phyloP scores from a whole-genome alignment of 2,329 filamentous ascomycete species.

The Apiospora saccharicola region DNA sequence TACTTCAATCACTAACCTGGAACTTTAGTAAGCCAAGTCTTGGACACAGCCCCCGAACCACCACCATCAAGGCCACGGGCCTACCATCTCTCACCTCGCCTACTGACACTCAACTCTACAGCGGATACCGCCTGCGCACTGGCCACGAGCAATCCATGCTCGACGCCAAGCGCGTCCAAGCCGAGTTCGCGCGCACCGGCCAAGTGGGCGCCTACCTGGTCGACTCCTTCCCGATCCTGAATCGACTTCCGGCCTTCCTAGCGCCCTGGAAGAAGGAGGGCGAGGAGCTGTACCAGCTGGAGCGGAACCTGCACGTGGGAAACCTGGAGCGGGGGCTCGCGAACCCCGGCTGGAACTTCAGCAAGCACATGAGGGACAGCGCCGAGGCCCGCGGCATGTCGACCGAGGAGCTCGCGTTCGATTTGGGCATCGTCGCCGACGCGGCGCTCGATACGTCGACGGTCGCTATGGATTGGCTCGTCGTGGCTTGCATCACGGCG shows the following conservation, averaged over 20 bases:
- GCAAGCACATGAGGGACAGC: constrained; percentile 37
- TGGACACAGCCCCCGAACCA: no score
- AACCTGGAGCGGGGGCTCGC: constrained; percentile 35
- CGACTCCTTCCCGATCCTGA: constrained; percentile 51
- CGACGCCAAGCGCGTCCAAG: constrained; percentile 36
- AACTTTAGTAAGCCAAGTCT: neutral
- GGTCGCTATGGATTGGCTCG: constrained; percentile 41
- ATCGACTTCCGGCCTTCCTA: constrained; percentile 46
- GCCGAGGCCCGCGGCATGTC: constrained; percentile 35
- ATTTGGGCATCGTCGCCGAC: constrained; percentile 40
- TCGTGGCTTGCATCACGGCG: constrained; percentile 41
- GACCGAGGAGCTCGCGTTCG: constrained; percentile 42
- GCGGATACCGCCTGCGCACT: constrained; percentile 43
- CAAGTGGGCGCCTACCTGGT: constrained; percentile 47
- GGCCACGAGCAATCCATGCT: constrained; percentile 37
- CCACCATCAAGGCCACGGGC: neutral
- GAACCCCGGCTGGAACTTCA: constrained; percentile 42
- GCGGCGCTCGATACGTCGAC: constrained; percentile 44
- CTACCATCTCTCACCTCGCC: no score
- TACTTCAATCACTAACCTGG: neutral
- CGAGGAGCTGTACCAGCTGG: constrained; percentile 37
- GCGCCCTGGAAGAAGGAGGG: constrained; percentile 46
- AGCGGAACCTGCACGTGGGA: constrained; percentile 37
- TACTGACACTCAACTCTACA: neutral
- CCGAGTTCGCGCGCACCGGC: constrained; percentile 35